Evolutionary conservation across 2,329 filamentous ascomycete species (phyloP).

Genomic region (Monosporascus ibericus): DNA sequence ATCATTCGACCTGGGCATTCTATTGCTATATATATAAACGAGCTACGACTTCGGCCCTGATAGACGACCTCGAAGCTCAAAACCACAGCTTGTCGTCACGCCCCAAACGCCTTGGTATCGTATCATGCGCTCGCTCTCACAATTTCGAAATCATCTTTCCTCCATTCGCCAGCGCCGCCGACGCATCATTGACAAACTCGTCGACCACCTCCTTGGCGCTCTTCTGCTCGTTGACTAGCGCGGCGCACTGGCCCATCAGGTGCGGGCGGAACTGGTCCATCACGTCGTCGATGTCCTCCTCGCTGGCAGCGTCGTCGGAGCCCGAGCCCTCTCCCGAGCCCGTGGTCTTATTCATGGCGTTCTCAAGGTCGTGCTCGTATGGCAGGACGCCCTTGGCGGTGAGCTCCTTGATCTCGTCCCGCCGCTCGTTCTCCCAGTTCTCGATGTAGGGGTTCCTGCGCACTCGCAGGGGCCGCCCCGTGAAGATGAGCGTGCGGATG

Average conservation of each 20-base stretch:
- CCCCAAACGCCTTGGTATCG: not conserved
- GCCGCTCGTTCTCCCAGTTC: slow-evolving; percentile 93
- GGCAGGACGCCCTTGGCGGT: slow-evolving; percentile 85
- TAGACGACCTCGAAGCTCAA: too few species aligned
- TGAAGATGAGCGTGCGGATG: slow-evolving; percentile 96
- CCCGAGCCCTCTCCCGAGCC: slow-evolving; percentile 40
- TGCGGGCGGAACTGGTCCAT: slow-evolving; percentile 62
- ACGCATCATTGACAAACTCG: slow-evolving; percentile 83
- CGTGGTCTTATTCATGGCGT: slow-evolving; percentile 43
- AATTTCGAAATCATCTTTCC: slow-evolving; percentile 65
- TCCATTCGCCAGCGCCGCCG: slow-evolving; percentile 62
- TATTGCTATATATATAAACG: too few species aligned
- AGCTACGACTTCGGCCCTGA: too few species aligned
- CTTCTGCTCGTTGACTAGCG: slow-evolving; percentile 90
- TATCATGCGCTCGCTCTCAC: slow-evolving; percentile 33
- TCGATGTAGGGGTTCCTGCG: slow-evolving; percentile 89
- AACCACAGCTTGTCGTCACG: not conserved
- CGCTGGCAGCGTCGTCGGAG: slow-evolving; percentile 58
- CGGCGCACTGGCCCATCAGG: slow-evolving; percentile 89
- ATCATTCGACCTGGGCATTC: too few species aligned
- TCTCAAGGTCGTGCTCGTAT: slow-evolving; percentile 91
- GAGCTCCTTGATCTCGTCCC: slow-evolving; percentile 85
- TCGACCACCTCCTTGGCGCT: slow-evolving; percentile 86
- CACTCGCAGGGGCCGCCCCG: slow-evolving; percentile 87
- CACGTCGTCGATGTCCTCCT: slow-evolving; percentile 69